Conservation (phyloP, 495 filamentous ascomycete genomes). For the Jackrogersella minutella region DNA sequence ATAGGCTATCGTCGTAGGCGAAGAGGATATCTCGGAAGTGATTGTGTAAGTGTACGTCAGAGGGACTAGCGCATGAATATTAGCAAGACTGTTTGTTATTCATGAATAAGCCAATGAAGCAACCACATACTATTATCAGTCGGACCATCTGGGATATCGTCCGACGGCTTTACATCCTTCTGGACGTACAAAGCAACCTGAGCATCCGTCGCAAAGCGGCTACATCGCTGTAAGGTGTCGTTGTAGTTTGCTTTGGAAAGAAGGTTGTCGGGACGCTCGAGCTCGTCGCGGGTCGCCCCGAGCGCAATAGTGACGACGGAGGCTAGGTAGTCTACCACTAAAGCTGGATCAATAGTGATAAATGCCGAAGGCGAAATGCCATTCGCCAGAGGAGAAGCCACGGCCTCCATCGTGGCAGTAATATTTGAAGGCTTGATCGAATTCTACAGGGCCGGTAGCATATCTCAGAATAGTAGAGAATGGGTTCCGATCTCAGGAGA, state of each 20-base stretch:
- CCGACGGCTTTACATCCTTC: conserved; percentile 71
- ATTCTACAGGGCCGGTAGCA: conserved; percentile 30
- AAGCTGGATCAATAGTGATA: conserved; percentile 55
- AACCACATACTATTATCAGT: conserved; percentile 43
- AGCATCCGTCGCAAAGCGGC: conserved; percentile 85
- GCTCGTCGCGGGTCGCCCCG: conserved; percentile 80
- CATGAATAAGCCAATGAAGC: neutral
- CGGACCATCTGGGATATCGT: conserved; percentile 45
- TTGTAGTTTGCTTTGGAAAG: conserved; percentile 72
- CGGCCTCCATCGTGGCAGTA: conserved; percentile 56
- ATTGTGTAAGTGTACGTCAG: conserved; percentile 75
- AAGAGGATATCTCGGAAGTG: conserved; percentile 79
- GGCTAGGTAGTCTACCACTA: conserved; percentile 79
- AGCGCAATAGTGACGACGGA: conserved; percentile 83
- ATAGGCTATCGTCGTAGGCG: conserved; percentile 79
- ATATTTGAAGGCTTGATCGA: conserved; percentile 34
- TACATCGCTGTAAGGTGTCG: conserved; percentile 87
- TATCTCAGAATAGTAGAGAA: conserved; percentile 37
- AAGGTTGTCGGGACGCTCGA: conserved; percentile 81
- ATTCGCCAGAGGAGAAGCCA: conserved; percentile 54
- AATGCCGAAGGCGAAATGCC: conserved; percentile 55
- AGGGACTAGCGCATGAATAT: conserved; percentile 38
- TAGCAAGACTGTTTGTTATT: conserved; percentile 1
- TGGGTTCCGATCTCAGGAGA: conserved; percentile 27
- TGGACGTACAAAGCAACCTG: conserved; percentile 89